Evolutionary conservation across 257 asterid genomes (phyloP).

Genomic region (Plantago elongata): DNA sequence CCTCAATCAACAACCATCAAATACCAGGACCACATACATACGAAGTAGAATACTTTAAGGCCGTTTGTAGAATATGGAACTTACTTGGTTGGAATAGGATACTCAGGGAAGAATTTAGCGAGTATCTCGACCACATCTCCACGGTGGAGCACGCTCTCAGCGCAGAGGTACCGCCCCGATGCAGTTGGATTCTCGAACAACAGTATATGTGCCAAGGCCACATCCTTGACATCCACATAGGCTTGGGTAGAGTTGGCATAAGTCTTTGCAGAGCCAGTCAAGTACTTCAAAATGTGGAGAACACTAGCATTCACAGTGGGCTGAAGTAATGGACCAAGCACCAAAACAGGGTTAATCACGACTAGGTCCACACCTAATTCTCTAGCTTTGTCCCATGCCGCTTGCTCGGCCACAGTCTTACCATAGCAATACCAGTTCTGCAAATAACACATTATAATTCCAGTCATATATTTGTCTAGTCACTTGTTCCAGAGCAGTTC

Average conservation of each 20-base stretch:
- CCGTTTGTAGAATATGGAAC: conserved; percentile 10
- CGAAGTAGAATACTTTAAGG: no score
- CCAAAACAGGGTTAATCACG: conserved; percentile 77
- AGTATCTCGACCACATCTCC: conserved; percentile 83
- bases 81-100: conserved; percentile 88
- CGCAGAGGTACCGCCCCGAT: conserved; percentile 75
- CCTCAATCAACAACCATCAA: no score
- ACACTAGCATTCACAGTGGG: conserved; percentile 80
- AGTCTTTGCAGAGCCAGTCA: conserved; percentile 85
- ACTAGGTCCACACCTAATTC: conserved; percentile 72
- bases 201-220: conserved; percentile 78
- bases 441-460: background rate
- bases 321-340: conserved; percentile 77
- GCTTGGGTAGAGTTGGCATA: conserved; percentile 83
- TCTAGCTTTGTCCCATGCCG: conserved; percentile 61
- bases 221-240: conserved; percentile 82
- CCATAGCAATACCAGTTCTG: conserved; percentile 96
- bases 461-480: no score
- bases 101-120: conserved; percentile 77
- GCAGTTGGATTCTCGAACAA: conserved; percentile 71
- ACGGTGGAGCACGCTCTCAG: conserved; percentile 90
- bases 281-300: conserved; percentile 75
- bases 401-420: conserved; percentile 78
- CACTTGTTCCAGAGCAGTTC: no score
- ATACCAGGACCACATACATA: no score